Evolutionary conservation across 257 asterid species (phyloP), one percentile per base, ranked within the genome.

Genomic region (Cordia subcordata): DNA sequence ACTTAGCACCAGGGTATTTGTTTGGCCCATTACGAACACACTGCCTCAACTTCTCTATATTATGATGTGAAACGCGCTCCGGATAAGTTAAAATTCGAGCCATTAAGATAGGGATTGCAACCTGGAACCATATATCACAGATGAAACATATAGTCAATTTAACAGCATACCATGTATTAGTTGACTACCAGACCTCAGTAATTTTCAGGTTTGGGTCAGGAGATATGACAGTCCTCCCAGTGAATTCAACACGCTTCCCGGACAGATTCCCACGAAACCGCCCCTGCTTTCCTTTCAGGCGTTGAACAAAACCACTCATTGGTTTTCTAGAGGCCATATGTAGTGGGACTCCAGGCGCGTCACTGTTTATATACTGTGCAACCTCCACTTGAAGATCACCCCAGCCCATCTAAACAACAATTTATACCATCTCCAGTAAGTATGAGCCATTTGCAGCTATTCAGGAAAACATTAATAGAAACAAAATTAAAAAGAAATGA

Each of bases 171-270:
- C 59, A 45, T 19, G 42, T 19, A 45, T 45, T 57, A 70, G 58
- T 44, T 57, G 49, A 70, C 40, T 58, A 59, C 49, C 62, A 39
- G 35, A 92, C 99, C 99, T 92, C 89, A 20, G 79, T 84, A 61
- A 92, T 92, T 72, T 82, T 84, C 70, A 92, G 75, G 73, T 92
- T 92, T 32, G 97, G 99, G 64, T 92, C 99, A 18, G 96, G 99
- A 62, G 97, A 92, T 67, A 92, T 92, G 61, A 92, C 99, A 39
- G 99, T 92, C 77, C 99, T 81, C 60, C 97, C 96, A 45, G 97
- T 88, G 71, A 37, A 92, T 69, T 92, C 99, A 39, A 88, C 99
- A 72, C 99, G 97, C 81, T 92, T 92, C 57, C 99, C 99, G 0
- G 91, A 88, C 67, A 92, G 78, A 77, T 92, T 92, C 40, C 87